A percentile compares a stretch with the other conserved stretches of the same genome.
Conservation (phyloP, 768 basidiomycete genomes). For the Russula emetica region DNA sequence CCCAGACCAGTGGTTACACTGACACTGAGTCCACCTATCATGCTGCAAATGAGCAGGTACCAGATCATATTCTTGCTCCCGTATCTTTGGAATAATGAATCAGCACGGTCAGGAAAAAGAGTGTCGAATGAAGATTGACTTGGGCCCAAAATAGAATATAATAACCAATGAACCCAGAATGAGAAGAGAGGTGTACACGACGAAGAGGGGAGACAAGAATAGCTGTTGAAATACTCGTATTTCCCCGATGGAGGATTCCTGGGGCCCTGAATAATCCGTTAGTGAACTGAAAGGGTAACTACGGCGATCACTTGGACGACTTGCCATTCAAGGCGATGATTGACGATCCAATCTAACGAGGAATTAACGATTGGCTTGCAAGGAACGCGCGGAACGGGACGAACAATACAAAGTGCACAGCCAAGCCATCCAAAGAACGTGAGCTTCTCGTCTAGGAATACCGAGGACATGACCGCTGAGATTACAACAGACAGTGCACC, state of each 20-base stretch:
- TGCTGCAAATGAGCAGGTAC: slow-evolving; percentile 91
- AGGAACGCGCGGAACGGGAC: slow-evolving; percentile 33
- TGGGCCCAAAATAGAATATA: slow-evolving; percentile 78
- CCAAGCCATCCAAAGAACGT: slow-evolving; percentile 98
- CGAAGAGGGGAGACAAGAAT: slow-evolving; percentile 80
- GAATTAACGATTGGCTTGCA: slow-evolving; percentile 5
- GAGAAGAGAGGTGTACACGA: slow-evolving; percentile 61
- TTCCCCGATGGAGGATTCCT: slow-evolving; percentile 63
- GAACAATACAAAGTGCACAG: slow-evolving; percentile 83
- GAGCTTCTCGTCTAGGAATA: slow-evolving; percentile 89
- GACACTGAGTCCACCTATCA: slow-evolving; percentile 95
- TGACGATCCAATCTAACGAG: slow-evolving; percentile 65
- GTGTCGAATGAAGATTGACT: slow-evolving; percentile 36
- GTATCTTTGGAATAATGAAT: slow-evolving; percentile 43
- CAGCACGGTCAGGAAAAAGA: slow-evolving; percentile 4
- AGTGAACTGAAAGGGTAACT: slow-evolving; percentile 6
- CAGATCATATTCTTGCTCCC: slow-evolving; percentile 93
- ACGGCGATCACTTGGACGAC: slow-evolving; percentile 30
- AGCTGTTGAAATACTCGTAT: slow-evolving; percentile 70
- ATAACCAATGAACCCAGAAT: slow-evolving; percentile 64
- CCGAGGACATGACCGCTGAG: slow-evolving; percentile 86
- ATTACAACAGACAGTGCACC: slow-evolving; percentile 96
- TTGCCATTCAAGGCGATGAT: slow-evolving; percentile 85
- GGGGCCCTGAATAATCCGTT: slow-evolving; percentile 47
- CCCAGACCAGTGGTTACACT: slow-evolving; percentile 94